These are phyloP conservation scores for Ceratocystis variospora DNA, from an alignment of 2,329 filamentous ascomycete species.

Conservation along the genomic window DNA sequence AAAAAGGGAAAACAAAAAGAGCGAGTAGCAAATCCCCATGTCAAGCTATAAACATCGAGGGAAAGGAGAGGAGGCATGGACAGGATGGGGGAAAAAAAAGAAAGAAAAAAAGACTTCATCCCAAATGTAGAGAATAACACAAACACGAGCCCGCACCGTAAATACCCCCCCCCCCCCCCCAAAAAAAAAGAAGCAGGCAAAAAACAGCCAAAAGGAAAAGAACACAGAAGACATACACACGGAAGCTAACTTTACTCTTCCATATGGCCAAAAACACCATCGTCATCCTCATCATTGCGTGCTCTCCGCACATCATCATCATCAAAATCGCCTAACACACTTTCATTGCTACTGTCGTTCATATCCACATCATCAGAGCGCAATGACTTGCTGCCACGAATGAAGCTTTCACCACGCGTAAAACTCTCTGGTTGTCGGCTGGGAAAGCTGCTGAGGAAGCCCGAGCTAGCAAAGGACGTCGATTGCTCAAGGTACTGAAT, in stretches of 20 bases:
- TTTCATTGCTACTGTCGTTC: conserved; percentile 50
- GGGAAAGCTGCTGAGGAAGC: conserved; percentile 51
- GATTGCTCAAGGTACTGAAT: conserved; percentile 59
- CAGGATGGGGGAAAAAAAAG: not conserved
- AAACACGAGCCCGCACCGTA: not conserved
- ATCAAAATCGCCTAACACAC: conserved; percentile 49
- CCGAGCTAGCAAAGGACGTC: conserved; percentile 42
- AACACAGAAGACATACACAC: not conserved
- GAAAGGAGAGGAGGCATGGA: not conserved
- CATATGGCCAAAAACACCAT: conserved; percentile 92
- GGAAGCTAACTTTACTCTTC: conserved; percentile 46
- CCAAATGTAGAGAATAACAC: not conserved
- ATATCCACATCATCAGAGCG: conserved; percentile 47
- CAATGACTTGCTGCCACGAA: conserved; percentile 14
- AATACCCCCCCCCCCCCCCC: not conserved
- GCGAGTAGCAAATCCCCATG: not conserved
- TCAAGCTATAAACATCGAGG: not conserved
- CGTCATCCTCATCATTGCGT: conserved; percentile 77
- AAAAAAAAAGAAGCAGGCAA: conserved; percentile 6
- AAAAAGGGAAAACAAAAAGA: not conserved
- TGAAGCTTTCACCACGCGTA: conserved; percentile 43
- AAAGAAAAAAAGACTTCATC: not conserved
- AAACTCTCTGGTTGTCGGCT: conserved; percentile 50
- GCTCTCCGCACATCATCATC: conserved; percentile 47
- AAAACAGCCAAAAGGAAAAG: not conserved